Conservation (phyloP, 2,329 filamentous ascomycete genomes). For the Colletotrichum falcatum region DNA sequence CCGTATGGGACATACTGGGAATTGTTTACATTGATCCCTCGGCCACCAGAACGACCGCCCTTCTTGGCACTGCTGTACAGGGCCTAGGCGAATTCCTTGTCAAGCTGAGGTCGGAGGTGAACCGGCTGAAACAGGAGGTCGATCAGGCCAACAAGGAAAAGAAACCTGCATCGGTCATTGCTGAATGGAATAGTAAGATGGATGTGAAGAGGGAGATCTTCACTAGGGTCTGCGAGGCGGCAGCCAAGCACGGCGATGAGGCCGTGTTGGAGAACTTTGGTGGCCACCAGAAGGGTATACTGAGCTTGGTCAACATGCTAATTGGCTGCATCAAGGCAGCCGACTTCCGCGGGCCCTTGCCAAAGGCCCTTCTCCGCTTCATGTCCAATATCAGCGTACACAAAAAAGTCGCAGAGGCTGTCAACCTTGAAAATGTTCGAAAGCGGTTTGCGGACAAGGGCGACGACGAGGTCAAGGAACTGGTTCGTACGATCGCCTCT, state of each 20-base stretch:
- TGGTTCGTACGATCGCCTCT: conserved; percentile 68
- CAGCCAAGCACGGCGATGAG: conserved; percentile 65
- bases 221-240: conserved; percentile 64
- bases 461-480: conserved; percentile 71
- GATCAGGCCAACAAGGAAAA: conserved; percentile 59
- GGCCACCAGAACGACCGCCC: conserved; percentile 51
- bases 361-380: conserved; percentile 69
- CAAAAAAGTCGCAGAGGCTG: conserved; percentile 70
- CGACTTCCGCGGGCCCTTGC: conserved; percentile 65
- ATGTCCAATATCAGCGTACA: conserved; percentile 73
- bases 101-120: conserved; percentile 60
- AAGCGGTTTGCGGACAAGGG: conserved; percentile 74
- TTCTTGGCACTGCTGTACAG: conserved; percentile 62
- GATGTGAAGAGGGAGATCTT: conserved; percentile 62
- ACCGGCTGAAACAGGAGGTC: conserved; percentile 58
- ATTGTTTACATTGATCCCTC: conserved; percentile 61
- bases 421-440: conserved; percentile 74
- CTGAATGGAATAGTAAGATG: conserved; percentile 55
- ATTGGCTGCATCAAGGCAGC: conserved; percentile 65
- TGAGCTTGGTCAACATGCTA: conserved; percentile 65
- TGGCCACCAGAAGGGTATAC: conserved; percentile 67
- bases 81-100: conserved; percentile 64
- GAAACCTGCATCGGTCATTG: conserved; percentile 51
- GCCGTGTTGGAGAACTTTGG: conserved; percentile 69
- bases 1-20: conserved; percentile 65